Percentiles rank a stretch among this genome's conserved stretches.
Evolutionary conservation across 305 asterid genomes (phyloP).

Genomic region (Fraxinus platypoda): DNA sequence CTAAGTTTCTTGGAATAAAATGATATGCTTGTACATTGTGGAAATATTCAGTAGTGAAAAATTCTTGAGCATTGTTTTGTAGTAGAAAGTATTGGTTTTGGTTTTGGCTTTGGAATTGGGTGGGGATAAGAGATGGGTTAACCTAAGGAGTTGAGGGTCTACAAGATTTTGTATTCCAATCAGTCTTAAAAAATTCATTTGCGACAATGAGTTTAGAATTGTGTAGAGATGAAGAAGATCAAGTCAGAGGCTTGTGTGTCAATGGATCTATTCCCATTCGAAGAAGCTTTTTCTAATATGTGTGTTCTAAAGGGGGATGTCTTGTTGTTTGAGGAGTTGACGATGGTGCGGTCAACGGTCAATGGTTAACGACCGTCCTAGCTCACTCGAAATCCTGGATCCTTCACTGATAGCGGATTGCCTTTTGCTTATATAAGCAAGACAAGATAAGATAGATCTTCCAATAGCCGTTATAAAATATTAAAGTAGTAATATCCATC

Average conservation of each 20-base stretch:
- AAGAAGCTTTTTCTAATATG: slow-evolving; percentile 69
- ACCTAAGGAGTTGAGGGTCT: slow-evolving; percentile 52
- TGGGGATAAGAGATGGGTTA: slow-evolving; percentile 47
- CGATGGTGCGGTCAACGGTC: too few relatives aligned
- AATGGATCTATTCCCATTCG: slow-evolving; percentile 87
- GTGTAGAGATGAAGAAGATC: slow-evolving; percentile 75
- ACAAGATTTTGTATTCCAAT: slow-evolving; percentile 46
- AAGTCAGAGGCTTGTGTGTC: slow-evolving; percentile 71
- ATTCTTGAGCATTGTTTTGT: slow-evolving; percentile 34
- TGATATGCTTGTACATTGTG: too few relatives aligned
- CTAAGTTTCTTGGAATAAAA: too few relatives aligned
- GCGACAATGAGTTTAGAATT: slow-evolving; percentile 48
- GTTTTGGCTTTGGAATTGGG: slow-evolving; percentile 19
- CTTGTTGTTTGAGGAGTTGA: too few relatives aligned
- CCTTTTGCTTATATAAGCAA: too few relatives aligned
- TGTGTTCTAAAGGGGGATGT: slow-evolving; percentile 43
- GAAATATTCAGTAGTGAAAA: too few relatives aligned
- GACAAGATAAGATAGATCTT: too few relatives aligned
- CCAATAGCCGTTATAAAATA: too few relatives aligned
- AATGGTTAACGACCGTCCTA: too few relatives aligned
- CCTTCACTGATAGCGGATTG: too few relatives aligned
- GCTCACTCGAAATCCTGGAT: too few relatives aligned
- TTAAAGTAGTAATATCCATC: too few relatives aligned
- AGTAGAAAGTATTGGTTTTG: slow-evolving; percentile 21
- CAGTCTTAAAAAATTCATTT: slow-evolving; percentile 56